Percentiles rank a stretch among this genome's conserved stretches.
Evolutionary conservation across 2,329 filamentous ascomycete species (phyloP).

Genomic region (Ceratocystis eucalypticola): DNA sequence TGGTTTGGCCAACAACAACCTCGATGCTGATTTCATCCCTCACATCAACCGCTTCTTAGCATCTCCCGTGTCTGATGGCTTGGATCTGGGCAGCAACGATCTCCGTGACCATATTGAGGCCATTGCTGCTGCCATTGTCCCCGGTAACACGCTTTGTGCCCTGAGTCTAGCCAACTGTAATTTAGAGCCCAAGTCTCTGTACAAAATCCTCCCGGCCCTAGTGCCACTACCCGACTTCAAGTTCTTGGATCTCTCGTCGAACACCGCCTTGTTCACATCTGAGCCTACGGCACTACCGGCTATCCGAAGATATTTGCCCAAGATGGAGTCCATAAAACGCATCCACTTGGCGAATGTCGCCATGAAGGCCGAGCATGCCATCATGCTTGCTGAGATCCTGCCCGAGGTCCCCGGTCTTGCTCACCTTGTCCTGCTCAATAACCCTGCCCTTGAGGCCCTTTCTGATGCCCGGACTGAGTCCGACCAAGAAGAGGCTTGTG

Average conservation of each 20-base stretch:
- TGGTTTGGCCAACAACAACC: conserved; percentile 67
- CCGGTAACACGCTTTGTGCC: conserved; percentile 30
- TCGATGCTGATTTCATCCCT: conserved; percentile 59
- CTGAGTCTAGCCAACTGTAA: conserved; percentile 79
- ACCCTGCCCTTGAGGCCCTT: conserved; percentile 55
- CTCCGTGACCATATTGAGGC: conserved; percentile 39
- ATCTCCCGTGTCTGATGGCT: conserved; percentile 65
- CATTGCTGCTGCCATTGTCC: conserved; percentile 44
- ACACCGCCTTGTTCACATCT: conserved; percentile 61
- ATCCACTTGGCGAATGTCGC: conserved; percentile 77
- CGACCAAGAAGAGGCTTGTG: conserved; percentile 82
- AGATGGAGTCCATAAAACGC: conserved; percentile 62
- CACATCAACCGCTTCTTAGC: conserved; percentile 66
- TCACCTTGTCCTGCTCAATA: conserved; percentile 78
- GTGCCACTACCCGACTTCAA: conserved; percentile 57
- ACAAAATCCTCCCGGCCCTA: conserved; percentile 60
- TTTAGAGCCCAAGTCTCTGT: conserved; percentile 57
- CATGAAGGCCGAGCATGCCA: conserved; percentile 75
- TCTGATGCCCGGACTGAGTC: conserved; percentile 65
- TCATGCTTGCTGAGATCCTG: conserved; percentile 77
- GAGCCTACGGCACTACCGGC: conserved; percentile 60
- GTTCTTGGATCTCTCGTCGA: conserved; percentile 88
- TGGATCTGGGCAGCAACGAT: conserved; percentile 82
- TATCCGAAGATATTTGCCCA: conserved; percentile 67
- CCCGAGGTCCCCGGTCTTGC: conserved; percentile 71